These are phyloP conservation scores for Triticum turgidum DNA, from an alignment of 176 grass and related monocot species.

Conservation along the genomic window DNA sequence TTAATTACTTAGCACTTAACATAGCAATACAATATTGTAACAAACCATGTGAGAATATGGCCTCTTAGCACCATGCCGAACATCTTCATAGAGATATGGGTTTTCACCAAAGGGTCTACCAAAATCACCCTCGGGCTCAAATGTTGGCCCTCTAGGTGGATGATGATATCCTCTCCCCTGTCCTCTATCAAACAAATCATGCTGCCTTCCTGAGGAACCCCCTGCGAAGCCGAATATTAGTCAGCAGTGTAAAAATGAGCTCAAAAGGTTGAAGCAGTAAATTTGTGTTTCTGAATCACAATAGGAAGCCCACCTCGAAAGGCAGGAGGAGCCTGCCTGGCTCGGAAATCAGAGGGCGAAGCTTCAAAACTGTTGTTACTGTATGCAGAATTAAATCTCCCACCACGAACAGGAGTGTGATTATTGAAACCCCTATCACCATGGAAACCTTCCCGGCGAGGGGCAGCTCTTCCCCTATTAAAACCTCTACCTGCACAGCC, in stretches of 20 bases:
- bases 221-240: not conserved
- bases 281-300: not conserved
- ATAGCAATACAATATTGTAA: not conserved
- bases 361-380: constrained; percentile 29
- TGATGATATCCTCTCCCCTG: constrained; percentile 28
- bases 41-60: constrained; percentile 46
- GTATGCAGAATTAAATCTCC: constrained; percentile 23
- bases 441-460: constrained; percentile 41
- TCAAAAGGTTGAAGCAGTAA: constrained; percentile 20
- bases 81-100: constrained; percentile 38
- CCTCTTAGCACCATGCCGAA: constrained; percentile 37
- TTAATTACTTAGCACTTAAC: not conserved
- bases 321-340: constrained; percentile 35
- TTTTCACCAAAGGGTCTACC: constrained; percentile 42
- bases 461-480: constrained; percentile 44
- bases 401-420: constrained; percentile 23
- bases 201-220: constrained; percentile 30
- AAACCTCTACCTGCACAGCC: constrained; percentile 46
- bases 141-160: constrained; percentile 38
- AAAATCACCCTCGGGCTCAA: constrained; percentile 41
- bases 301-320: constrained; percentile 31
- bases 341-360: constrained; percentile 31
- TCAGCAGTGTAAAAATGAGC: not conserved
- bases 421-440: constrained; percentile 37
- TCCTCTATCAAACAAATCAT: constrained; percentile 38